Conservation (phyloP, 1,284 basidiomycete genomes). For the Dichomitus squalens region DNA sequence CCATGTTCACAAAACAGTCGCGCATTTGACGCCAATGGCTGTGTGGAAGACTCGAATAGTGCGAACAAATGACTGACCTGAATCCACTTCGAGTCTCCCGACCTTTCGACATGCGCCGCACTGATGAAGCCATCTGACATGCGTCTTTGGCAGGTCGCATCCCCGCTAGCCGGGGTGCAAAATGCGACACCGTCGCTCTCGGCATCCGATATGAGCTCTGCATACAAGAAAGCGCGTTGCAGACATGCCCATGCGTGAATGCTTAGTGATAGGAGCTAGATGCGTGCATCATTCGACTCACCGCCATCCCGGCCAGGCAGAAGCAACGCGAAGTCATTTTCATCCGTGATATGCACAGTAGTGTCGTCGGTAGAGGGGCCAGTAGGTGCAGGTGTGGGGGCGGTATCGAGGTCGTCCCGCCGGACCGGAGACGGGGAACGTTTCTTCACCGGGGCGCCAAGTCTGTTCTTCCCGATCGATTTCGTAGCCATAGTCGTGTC, state of each 20-base stretch:
- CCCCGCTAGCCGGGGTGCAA: conserved; percentile 36
- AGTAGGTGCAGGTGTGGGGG: conserved; percentile 50
- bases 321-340: conserved; percentile 43
- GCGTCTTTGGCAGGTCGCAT: conserved; percentile 29
- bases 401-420: conserved; percentile 22
- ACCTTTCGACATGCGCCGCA: conserved; percentile 39
- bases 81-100: conserved; percentile 44
- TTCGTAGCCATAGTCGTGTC: neutral
- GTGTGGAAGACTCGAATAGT: neutral
- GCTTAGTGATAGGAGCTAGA: neutral
- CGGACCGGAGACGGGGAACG: neutral
- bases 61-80: conserved; percentile 37
- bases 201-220: conserved; percentile 47
- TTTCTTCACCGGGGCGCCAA: neutral
- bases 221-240: neutral
- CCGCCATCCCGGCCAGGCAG: conserved; percentile 41
- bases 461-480: neutral
- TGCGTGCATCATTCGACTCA: conserved; percentile 23
- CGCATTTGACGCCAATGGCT: neutral
- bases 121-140: conserved; percentile 45
- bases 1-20: too few relatives aligned
- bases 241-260: conserved; percentile 1
- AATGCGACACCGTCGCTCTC: conserved; percentile 44
- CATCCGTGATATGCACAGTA: conserved; percentile 42
- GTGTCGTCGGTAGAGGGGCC: conserved; percentile 40